These are phyloP conservation scores for Byssochlamys sp. DNA, from an alignment of 2,329 filamentous ascomycete species.

Conservation along the genomic window DNA sequence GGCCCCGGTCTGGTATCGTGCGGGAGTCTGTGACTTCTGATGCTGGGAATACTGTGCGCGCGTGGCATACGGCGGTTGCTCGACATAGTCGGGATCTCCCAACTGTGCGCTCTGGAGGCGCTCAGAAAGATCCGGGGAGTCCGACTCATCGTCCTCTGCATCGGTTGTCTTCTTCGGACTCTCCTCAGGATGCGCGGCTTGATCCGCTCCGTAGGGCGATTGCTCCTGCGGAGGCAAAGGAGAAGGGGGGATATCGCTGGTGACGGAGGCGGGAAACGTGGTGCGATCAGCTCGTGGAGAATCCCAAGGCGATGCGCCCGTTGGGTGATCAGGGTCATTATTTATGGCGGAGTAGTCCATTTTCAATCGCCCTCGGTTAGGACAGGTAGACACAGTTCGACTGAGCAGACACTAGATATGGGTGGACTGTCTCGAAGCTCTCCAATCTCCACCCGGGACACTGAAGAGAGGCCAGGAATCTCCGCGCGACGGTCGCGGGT, in stretches of 20 bases:
- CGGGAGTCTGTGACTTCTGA: conserved; percentile 34
- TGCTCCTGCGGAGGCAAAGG: conserved; percentile 30
- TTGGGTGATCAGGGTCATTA: conserved; percentile 49
- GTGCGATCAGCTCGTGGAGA: conserved; percentile 46
- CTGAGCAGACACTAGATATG: not conserved
- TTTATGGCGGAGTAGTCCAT: conserved; percentile 60
- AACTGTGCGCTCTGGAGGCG: conserved; percentile 32
- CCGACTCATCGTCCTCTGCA: conserved; percentile 11
- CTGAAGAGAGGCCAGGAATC: not conserved
- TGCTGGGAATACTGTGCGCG: conserved; percentile 30
- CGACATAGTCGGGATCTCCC: conserved; percentile 29
- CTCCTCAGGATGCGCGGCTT: conserved; percentile 8
- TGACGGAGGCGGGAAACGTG: conserved; percentile 23
- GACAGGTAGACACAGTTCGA: not conserved
- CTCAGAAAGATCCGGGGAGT: conserved; percentile 38
- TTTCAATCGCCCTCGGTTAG: not conserved
- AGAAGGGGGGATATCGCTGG: conserved; percentile 32
- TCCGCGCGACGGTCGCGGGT: not conserved
- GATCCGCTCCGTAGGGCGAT: conserved; percentile 22
- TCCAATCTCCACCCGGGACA: not conserved
- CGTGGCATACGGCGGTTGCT: conserved; percentile 27
- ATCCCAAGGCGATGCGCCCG: conserved; percentile 54
- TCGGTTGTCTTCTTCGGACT: conserved; percentile 6
- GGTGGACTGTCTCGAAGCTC: not conserved
- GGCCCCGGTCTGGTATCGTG: conserved; percentile 39